Percentiles rank a stretch among this genome's conserved stretches.
Conservation (phyloP, 1,284 basidiomycete genomes). For the Cryptococcus wingfieldii region DNA sequence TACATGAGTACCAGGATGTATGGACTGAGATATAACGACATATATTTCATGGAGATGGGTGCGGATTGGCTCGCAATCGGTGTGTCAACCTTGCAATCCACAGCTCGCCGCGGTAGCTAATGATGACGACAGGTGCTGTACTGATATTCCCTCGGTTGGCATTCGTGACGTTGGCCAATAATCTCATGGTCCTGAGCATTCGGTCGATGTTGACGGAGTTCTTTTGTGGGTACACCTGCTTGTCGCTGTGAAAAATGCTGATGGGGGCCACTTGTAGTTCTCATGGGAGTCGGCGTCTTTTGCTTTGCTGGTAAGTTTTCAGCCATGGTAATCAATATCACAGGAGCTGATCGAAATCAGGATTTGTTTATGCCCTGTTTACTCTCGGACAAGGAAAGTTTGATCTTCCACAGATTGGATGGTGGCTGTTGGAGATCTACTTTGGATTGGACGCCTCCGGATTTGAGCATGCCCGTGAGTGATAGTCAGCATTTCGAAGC, state of each 20-base stretch:
- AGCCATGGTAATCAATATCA: not conserved
- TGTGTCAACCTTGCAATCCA: conserved; percentile 6
- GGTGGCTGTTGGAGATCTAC: conserved; percentile 52
- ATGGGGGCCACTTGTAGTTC: conserved; percentile 65
- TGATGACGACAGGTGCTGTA: conserved; percentile 61
- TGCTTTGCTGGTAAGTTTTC: conserved; percentile 52
- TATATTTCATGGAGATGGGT: conserved; percentile 58
- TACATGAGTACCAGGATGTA: conserved; percentile 69
- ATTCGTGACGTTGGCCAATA: conserved; percentile 82
- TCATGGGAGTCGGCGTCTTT: conserved; percentile 84
- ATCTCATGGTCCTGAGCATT: conserved; percentile 57
- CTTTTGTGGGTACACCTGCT: conserved; percentile 40
- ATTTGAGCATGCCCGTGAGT: conserved; percentile 68
- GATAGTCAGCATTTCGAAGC: not conserved
- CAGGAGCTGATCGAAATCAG: conserved; percentile 52
- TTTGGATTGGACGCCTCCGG: conserved; percentile 85
- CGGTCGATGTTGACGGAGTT: conserved; percentile 49
- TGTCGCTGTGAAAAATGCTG: not conserved
- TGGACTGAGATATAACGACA: conserved; percentile 58
- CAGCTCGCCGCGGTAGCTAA: not conserved
- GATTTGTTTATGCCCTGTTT: conserved; percentile 87
- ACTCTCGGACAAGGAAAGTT: conserved; percentile 55
- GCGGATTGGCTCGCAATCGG: conserved; percentile 43
- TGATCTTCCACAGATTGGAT: conserved; percentile 42
- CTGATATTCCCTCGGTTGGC: conserved; percentile 82